Evolutionary conservation across 352 stramenopile genomes (phyloP).

Genomic region (Phytopythium chamaehyphon): DNA sequence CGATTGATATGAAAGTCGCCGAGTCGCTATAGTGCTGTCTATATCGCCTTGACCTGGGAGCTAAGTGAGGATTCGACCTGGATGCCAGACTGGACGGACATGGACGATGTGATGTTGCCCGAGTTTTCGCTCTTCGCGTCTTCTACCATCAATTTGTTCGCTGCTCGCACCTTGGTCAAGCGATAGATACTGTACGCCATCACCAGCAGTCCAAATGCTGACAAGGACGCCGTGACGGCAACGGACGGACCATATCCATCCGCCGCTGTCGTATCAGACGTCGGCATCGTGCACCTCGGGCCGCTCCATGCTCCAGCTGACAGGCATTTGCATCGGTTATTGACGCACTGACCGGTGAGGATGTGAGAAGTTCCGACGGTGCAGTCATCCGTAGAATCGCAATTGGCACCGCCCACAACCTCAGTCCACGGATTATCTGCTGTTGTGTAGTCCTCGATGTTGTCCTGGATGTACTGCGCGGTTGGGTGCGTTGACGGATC

Average conservation of each 20-base stretch:
- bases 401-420: constrained; percentile 37
- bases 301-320: constrained; percentile 35
- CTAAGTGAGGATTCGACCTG: background rate
- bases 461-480: constrained; percentile 43
- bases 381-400: constrained; percentile 37
- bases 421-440: constrained; percentile 33
- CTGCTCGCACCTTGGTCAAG: background rate
- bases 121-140: background rate
- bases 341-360: constrained; percentile 27
- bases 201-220: constrained; percentile 1
- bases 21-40: background rate
- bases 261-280: constrained; percentile 15
- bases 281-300: constrained; percentile 34
- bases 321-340: constrained; percentile 22
- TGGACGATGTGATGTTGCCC: background rate
- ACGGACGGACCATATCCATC: constrained; percentile 41
- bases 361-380: constrained; percentile 29
- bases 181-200: background rate
- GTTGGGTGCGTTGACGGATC: constrained; percentile 48
- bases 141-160: background rate
- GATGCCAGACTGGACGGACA: background rate
- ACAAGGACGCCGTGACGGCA: constrained; percentile 12
- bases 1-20: background rate
- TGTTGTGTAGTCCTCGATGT: constrained; percentile 48
- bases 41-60: constrained; percentile 1